A percentile compares a stretch with the other conserved stretches of the same genome.
phyloP scores from a whole-genome alignment of 495 filamentous ascomycete genomes.

The Cercophora sp. region DNA sequence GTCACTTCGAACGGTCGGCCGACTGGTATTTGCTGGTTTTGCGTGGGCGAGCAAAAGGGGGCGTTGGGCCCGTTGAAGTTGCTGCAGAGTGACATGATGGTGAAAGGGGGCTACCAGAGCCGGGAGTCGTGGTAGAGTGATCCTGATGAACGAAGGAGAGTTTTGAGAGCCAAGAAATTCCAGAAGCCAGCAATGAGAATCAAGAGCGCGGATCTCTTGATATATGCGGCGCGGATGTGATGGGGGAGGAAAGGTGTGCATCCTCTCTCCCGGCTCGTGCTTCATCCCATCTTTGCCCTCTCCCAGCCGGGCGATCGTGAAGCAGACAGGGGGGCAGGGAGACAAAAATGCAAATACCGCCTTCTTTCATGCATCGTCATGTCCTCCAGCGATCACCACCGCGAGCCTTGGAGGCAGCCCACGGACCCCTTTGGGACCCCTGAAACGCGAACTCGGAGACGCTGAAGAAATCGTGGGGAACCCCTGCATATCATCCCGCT shows the following conservation, averaged over 20 bases:
- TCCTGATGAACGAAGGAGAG: too few species aligned
- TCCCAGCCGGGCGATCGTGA: background rate
- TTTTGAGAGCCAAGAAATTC: background rate
- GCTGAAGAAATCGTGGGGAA: background rate
- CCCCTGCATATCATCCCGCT: background rate
- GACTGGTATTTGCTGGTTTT: conserved; percentile 6
- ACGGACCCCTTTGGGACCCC: background rate
- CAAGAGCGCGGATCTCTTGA: background rate
- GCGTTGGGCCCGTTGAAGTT: conserved; percentile 9
- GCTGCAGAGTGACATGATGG: conserved; percentile 9
- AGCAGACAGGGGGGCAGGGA: background rate
- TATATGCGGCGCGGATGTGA: background rate
- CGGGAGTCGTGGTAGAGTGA: too few species aligned
- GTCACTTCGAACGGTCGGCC: conserved; percentile 15
- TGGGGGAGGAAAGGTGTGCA: too few species aligned
- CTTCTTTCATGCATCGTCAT: too few species aligned
- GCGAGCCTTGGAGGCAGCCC: too few species aligned
- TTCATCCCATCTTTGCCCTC: background rate
- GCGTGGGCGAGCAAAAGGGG: conserved; percentile 14
- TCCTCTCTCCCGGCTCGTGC: too few species aligned
- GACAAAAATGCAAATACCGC: too few species aligned
- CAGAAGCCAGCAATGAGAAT: too few species aligned
- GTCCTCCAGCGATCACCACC: too few species aligned
- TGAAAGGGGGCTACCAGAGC: background rate
- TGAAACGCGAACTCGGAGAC: background rate